Percentiles rank a stretch among this genome's conserved stretches.
phyloP scores from a whole-genome alignment of 345 rosid species.

The Gossypium sturtianum region DNA sequence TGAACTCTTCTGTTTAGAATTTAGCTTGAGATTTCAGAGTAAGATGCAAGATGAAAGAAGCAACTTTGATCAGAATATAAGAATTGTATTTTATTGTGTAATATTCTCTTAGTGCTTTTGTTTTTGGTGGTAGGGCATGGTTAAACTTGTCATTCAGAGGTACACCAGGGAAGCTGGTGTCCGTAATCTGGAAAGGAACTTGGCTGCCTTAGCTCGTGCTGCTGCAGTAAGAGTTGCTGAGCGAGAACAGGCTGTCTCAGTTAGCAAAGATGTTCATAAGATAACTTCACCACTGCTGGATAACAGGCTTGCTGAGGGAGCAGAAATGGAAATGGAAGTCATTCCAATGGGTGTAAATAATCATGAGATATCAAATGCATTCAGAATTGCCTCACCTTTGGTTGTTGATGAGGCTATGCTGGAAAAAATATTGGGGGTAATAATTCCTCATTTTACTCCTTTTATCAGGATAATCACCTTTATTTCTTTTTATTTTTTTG shows the following conservation, averaged over 20 bases:
- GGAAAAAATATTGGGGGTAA: slow-evolving; percentile 96
- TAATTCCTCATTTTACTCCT: neutral
- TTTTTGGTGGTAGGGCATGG: slow-evolving; percentile 53
- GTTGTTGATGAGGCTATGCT: slow-evolving; percentile 83
- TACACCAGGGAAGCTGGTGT: slow-evolving; percentile 99
- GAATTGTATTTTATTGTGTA: neutral
- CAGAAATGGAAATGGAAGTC: slow-evolving; percentile 97
- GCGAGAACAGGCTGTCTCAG: slow-evolving; percentile 67
- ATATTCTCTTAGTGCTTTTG: neutral
- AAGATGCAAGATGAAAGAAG: neutral
- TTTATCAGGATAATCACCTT: neutral
- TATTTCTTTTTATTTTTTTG: neutral
- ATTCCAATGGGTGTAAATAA: slow-evolving; percentile 79
- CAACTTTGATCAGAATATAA: neutral
- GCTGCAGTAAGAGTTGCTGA: slow-evolving; percentile 93
- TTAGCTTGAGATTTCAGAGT: neutral
- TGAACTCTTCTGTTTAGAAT: neutral
- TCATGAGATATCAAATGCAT: slow-evolving; percentile 69
- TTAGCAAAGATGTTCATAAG: slow-evolving; percentile 70
- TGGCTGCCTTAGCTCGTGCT: slow-evolving; percentile 97
- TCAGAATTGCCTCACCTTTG: slow-evolving; percentile 63
- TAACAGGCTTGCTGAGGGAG: slow-evolving; percentile 82
- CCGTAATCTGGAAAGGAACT: slow-evolving; percentile 77
- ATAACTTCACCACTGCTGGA: slow-evolving; percentile 74
- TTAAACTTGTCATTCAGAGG: slow-evolving; percentile 76